Evolutionary conservation across 345 rosid species (phyloP), one percentile per base, ranked within the genome.

Genomic region (Combretum micranthum): DNA sequence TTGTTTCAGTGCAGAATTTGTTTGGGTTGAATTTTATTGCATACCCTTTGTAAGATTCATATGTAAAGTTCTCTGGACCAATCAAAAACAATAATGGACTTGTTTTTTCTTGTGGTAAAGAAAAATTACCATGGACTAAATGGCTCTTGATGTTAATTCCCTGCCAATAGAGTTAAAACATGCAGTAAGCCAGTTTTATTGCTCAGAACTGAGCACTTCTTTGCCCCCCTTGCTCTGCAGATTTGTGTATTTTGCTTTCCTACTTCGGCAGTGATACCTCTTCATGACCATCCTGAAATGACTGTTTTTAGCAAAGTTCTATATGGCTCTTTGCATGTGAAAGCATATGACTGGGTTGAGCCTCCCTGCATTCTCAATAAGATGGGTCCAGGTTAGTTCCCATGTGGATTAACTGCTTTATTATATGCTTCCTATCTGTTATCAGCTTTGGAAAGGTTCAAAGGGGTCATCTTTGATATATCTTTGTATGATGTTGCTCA

Each of bases 271-370:
- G 95, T 89, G 63, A 93, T 93, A 72, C 97, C 97, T 11, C 82
- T 89, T 47, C 97, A 93, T 60, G 96, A 93, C 67, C 99, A 93
- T 77, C 99, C 99, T 21, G 83, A 83, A 44, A 93, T 93, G 99
- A 77, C 92, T 15, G 99, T 93, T 25, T 83, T 93, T 62, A 85
- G 97, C 82, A 85, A 87, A 76, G 64, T 89, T 69, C 95, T 93
- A 3, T 93, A 85, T 47, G 97, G 99, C 5, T 89, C 99, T 47
- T 64, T 93, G 76, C 96, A 93, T 59, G 92, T 93, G 20, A 89
- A 89, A 77, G 95, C 88, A 52, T 93, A 89, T 53, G 99, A 93
- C 47, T 93, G 97, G 99, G 85, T 85, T 22, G 97, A 93, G 44
- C 97, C 99, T 72, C 65, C 90, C 14, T 56, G 72, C 65, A 60